A percentile compares a stretch with the other conserved stretches of the same genome.
phyloP scores from a whole-genome alignment of 2,329 filamentous ascomycete genomes.

The Aspergillus ibericus region DNA sequence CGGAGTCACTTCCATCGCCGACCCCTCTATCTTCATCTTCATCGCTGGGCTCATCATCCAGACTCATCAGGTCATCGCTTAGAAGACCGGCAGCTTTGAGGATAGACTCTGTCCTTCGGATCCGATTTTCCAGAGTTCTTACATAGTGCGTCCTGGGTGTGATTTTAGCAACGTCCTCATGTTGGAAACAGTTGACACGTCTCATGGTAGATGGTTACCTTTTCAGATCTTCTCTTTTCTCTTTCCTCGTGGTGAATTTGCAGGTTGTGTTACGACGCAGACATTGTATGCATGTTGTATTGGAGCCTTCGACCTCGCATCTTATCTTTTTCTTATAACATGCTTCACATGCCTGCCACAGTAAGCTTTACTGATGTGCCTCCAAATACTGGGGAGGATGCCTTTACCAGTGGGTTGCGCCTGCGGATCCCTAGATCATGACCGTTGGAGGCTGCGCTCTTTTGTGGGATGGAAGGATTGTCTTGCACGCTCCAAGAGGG shows the following conservation, averaged over 20 bases:
- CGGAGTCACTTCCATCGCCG: slow-evolving; percentile 35
- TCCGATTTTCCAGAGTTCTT: slow-evolving; percentile 86
- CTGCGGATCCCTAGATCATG: slow-evolving; percentile 12
- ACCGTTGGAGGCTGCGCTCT: slow-evolving; percentile 8
- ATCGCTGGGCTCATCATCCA: slow-evolving; percentile 21
- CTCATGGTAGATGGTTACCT: slow-evolving; percentile 56
- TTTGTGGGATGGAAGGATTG: slow-evolving; percentile 4
- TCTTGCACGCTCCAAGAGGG: slow-evolving; percentile 10
- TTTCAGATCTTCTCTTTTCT: slow-evolving; percentile 88
- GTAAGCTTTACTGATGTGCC: slow-evolving; percentile 15
- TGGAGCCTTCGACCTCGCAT: slow-evolving; percentile 85
- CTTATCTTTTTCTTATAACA: slow-evolving; percentile 87
- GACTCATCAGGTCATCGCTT: slow-evolving; percentile 71
- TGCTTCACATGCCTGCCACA: slow-evolving; percentile 77
- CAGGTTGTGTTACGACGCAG: slow-evolving; percentile 94
- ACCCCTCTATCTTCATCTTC: slow-evolving; percentile 22
- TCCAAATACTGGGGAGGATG: background rate
- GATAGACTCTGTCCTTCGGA: slow-evolving; percentile 84
- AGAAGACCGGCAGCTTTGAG: slow-evolving; percentile 79
- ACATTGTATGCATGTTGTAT: slow-evolving; percentile 73
- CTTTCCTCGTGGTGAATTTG: slow-evolving; percentile 88
- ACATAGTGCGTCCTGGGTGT: slow-evolving; percentile 82
- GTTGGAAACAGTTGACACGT: background rate
- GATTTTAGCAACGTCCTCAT: slow-evolving; percentile 6
- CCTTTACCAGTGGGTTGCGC: slow-evolving; percentile 26